A percentile compares a stretch with the other conserved stretches of the same genome.
Evolutionary conservation across 2,329 filamentous ascomycete species (phyloP).

Genomic region (Ophiostoma angusticollis): DNA sequence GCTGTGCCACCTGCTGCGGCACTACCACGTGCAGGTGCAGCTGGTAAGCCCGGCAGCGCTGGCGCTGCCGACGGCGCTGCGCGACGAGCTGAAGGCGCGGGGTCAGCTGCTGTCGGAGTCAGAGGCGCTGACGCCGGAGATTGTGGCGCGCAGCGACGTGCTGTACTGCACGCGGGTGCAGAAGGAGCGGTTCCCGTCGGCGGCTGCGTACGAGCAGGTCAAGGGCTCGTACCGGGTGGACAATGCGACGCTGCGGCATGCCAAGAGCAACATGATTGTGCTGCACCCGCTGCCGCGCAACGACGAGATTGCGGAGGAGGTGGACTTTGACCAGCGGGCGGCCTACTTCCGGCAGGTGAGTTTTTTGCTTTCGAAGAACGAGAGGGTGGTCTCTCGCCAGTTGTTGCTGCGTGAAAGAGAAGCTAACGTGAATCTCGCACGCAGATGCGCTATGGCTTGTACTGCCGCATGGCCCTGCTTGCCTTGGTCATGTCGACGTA

Average conservation of each 20-base stretch:
- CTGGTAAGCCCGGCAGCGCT: slow-evolving; percentile 76
- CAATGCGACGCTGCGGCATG: slow-evolving; percentile 77
- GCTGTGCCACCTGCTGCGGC: slow-evolving; percentile 79
- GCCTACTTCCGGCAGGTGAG: slow-evolving; percentile 98
- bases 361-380: slow-evolving; percentile 19
- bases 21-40: slow-evolving; percentile 92
- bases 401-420: neutral
- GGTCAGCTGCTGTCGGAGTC: slow-evolving; percentile 69
- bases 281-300: slow-evolving; percentile 94
- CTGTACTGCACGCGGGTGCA: slow-evolving; percentile 96
- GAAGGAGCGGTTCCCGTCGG: slow-evolving; percentile 83
- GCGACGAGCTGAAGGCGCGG: slow-evolving; percentile 55
- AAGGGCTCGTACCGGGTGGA: slow-evolving; percentile 85
- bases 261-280: slow-evolving; percentile 86
- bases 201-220: slow-evolving; percentile 69
- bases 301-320: slow-evolving; percentile 84
- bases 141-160: slow-evolving; percentile 76
- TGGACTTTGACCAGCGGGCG: slow-evolving; percentile 92
- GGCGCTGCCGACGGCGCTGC: slow-evolving; percentile 61
- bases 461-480: slow-evolving; percentile 94
- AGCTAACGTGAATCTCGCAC: slow-evolving; percentile 5
- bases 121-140: slow-evolving; percentile 70
- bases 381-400: too few species aligned
- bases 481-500: slow-evolving; percentile 68
- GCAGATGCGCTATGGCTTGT: slow-evolving; percentile 94